Percentiles rank a stretch among this genome's conserved stretches.
Conservation (phyloP, 768 basidiomycete species). For the Auricularia cornea region DNA sequence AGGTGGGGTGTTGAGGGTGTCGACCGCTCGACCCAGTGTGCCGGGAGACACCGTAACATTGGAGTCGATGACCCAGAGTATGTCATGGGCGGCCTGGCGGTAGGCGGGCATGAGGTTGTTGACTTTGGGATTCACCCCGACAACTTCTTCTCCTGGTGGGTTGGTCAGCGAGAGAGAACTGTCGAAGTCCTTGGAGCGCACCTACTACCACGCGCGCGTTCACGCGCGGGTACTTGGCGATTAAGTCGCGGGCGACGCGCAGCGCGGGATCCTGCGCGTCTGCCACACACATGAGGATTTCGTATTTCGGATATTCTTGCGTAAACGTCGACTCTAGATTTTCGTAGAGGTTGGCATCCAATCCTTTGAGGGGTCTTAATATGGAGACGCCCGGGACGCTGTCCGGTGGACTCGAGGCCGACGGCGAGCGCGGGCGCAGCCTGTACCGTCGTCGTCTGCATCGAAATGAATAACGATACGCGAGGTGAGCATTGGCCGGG, state of each 20-base stretch:
- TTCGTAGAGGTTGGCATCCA: constrained; percentile 93
- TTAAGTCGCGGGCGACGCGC: constrained; percentile 67
- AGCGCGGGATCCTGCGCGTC: constrained; percentile 83
- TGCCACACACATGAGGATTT: constrained; percentile 88
- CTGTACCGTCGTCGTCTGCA: constrained; percentile 70
- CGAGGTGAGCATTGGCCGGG: constrained; percentile 11
- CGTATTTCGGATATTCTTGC: constrained; percentile 87
- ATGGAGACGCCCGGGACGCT: constrained; percentile 84
- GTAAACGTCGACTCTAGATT: constrained; percentile 89
- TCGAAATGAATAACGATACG: neutral
- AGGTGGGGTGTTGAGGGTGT: constrained; percentile 36
- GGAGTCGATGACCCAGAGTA: constrained; percentile 97
- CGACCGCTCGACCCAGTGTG: constrained; percentile 79
- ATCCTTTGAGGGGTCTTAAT: constrained; percentile 86
- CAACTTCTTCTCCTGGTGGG: constrained; percentile 60
- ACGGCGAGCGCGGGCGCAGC: constrained; percentile 52
- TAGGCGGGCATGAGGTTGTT: constrained; percentile 91
- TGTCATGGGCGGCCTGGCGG: constrained; percentile 70
- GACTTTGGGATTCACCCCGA: constrained; percentile 95
- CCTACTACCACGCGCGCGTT: constrained; percentile 70
- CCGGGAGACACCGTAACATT: constrained; percentile 73
- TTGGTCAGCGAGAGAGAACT: neutral
- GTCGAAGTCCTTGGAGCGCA: constrained; percentile 25
- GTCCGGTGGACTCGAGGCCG: constrained; percentile 36
- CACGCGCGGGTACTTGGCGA: constrained; percentile 69